Evolutionary conservation across 306 rosid genomes (phyloP).

Genomic region (Lathyrus aphaca): DNA sequence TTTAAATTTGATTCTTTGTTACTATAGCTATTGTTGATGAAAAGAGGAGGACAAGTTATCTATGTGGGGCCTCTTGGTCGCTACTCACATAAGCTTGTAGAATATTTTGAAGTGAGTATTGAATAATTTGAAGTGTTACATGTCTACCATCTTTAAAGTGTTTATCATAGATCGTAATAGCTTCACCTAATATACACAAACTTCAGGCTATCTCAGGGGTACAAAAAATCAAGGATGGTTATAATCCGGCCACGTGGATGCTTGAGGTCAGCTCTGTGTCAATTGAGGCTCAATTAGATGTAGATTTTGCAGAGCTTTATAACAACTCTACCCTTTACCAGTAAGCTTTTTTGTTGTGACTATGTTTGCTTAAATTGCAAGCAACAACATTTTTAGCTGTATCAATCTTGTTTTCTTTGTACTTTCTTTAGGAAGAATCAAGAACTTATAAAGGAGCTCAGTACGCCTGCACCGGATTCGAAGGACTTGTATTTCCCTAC

Average conservation of each 20-base stretch:
- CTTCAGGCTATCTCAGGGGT: slow-evolving; percentile 63
- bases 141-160: neutral
- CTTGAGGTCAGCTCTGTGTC: slow-evolving; percentile 58
- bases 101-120: slow-evolving; percentile 44
- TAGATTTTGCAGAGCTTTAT: slow-evolving; percentile 66
- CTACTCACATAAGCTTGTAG: slow-evolving; percentile 42
- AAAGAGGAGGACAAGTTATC: slow-evolving; percentile 58
- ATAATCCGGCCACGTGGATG: slow-evolving; percentile 90
- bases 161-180: neutral
- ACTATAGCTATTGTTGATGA: slow-evolving; percentile 51
- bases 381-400: slow-evolving; percentile 4
- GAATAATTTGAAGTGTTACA: neutral
- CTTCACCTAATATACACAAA: slow-evolving; percentile 7
- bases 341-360: slow-evolving; percentile 39
- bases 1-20: slow-evolving; percentile 7
- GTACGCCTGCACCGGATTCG: slow-evolving; percentile 55
- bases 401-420: slow-evolving; percentile 3
- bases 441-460: slow-evolving; percentile 49
- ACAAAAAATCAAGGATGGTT: slow-evolving; percentile 59
- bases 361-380: neutral
- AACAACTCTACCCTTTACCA: slow-evolving; percentile 57
- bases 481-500: slow-evolving; percentile 67
- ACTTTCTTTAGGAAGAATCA: slow-evolving; percentile 55
- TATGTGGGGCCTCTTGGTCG: slow-evolving; percentile 58
- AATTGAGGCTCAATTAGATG: slow-evolving; percentile 52